Base-by-base conservation (phyloP, 2,329 filamentous ascomycete genomes). In the Madurella fahalii region DNA sequence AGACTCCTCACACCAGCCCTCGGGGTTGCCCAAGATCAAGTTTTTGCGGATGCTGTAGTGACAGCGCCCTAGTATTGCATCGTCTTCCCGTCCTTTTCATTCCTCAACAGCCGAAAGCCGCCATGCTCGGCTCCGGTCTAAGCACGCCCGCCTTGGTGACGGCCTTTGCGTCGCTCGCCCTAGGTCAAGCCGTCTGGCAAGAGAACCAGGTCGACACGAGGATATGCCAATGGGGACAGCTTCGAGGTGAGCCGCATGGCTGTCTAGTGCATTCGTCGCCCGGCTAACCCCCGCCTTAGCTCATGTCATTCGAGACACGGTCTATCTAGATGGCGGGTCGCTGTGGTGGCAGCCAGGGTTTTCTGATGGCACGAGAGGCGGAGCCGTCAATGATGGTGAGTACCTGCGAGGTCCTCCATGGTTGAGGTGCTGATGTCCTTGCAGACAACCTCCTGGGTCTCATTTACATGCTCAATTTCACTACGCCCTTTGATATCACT, bases 291-390 rank as follows among this genome's bases (percentile, higher is more conserved):
- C 3, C 5, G 12, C 37, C 12, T 25, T 61, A 85, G 84, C 77
- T 58, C 77, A 78, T 39, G 69, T 84, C 2, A 69, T 87, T 37
- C 77, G 77, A 41, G 83, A 88, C 61, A 83, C 77, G 2, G 69
- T 87, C 15, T 88, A 86, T 63, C 67, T 89, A 18, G 84, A 89
- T 65, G 85, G 85, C 39, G 85, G 85, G 3, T 58, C 65, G 41
- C 66, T 85, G 11, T 74, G 58, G 56, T 87, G 84, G 82, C 58
- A 69, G 34, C 74, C 75, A 2, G 77, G 76, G 11, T 61, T 80
- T 48, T 66, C 71, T 2, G 72, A 81, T 61, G 81, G 78, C 2
- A 57, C 63, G 5, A 61, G 62, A 42, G 68, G 63, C 0, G 1
- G 46, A 1, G 58, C 67, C 0, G 54, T 54, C 8, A 58, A 59